phyloP scores from a whole-genome alignment of 768 basidiomycete species.

The Sporobolomyces pararoseus region DNA sequence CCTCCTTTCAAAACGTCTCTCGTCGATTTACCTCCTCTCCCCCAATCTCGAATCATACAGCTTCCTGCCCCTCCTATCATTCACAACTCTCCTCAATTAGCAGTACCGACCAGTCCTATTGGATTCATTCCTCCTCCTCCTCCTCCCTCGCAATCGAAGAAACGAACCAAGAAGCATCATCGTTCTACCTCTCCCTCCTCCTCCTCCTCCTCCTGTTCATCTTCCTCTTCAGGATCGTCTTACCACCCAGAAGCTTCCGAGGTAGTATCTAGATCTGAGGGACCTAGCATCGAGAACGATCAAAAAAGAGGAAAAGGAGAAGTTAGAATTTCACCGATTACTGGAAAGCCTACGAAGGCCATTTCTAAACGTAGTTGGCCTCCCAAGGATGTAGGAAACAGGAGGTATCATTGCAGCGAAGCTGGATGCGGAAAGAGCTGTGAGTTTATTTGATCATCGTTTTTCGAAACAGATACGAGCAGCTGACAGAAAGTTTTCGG shows the following conservation, averaged over 20 bases:
- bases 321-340: slow-evolving; percentile 20
- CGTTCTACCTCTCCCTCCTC: too few species aligned
- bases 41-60: neutral
- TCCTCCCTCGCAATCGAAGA: too few species aligned
- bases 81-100: neutral
- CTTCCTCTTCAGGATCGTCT: too few species aligned
- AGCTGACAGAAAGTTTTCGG: neutral
- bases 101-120: too few species aligned
- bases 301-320: neutral
- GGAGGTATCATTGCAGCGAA: neutral
- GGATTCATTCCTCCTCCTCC: neutral
- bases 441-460: neutral
- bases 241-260: too few species aligned
- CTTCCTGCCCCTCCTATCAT: neutral
- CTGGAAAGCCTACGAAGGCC: slow-evolving; percentile 28
- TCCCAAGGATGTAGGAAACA: slow-evolving; percentile 23
- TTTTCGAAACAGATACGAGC: neutral
- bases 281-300: too few species aligned
- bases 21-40: neutral
- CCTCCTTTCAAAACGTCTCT: neutral
- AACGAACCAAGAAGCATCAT: too few species aligned
- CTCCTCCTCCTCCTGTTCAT: too few species aligned
- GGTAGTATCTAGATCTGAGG: too few species aligned
- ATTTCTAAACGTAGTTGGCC: slow-evolving; percentile 29
- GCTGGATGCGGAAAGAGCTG: slow-evolving; percentile 27